Conservation (phyloP, 306 rosid genomes). For the Aeschynomene evenia region DNA sequence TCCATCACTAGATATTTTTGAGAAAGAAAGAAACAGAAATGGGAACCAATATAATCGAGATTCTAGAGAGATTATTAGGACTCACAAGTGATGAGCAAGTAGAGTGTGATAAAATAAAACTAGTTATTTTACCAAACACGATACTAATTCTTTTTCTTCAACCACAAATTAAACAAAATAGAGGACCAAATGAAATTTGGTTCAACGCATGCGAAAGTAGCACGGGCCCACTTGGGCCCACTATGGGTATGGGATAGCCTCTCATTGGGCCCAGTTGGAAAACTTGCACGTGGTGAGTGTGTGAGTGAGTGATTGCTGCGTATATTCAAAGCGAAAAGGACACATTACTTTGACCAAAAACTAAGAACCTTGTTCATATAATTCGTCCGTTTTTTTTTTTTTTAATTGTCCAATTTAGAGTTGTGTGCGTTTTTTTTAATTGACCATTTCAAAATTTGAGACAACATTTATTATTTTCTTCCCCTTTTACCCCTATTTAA, state of each 20-base stretch:
- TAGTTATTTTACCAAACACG: neutral
- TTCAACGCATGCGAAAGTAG: neutral
- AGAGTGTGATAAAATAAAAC: neutral
- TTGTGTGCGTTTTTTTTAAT: no score
- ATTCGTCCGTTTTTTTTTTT: no score
- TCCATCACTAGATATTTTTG: neutral
- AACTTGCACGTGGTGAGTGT: constrained; percentile 9
- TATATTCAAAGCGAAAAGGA: neutral
- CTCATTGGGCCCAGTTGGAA: neutral
- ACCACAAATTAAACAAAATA: neutral
- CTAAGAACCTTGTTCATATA: neutral
- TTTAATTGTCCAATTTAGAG: no score
- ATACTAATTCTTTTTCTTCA: neutral
- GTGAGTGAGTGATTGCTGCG: no score
- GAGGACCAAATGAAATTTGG: neutral
- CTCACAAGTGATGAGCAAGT: neutral
- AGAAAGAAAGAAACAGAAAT: constrained; percentile 20
- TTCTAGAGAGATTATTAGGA: neutral
- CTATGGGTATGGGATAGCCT: neutral
- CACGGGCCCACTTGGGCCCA: neutral
- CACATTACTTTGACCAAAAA: constrained; percentile 5
- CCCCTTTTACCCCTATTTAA: no score
- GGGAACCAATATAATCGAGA: neutral
- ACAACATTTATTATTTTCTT: no score
- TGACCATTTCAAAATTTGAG: no score